phyloP scores from a whole-genome alignment of 2,329 filamentous ascomycete genomes.

The Lasiodiplodia sp. region DNA sequence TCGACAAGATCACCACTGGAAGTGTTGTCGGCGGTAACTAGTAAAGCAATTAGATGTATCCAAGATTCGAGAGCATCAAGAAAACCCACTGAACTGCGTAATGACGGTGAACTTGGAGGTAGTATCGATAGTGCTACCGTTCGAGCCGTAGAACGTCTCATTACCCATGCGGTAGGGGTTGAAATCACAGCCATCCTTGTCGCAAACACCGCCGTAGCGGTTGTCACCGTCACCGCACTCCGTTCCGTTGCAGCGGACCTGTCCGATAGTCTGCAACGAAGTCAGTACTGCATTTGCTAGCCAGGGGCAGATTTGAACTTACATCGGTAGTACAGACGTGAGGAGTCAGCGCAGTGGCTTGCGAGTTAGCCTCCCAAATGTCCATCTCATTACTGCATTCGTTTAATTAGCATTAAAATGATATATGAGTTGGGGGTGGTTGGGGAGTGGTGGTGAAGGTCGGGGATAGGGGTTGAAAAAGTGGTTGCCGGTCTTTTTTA shows the following conservation, averaged over 20 bases:
- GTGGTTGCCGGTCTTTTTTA: no score
- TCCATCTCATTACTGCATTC: constrained; percentile 67
- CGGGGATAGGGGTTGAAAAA: background rate
- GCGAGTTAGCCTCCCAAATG: constrained; percentile 73
- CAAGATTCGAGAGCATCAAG: constrained; percentile 30
- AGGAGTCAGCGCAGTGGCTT: constrained; percentile 70
- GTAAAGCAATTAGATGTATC: constrained; percentile 23
- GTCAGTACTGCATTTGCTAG: background rate
- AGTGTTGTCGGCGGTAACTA: constrained; percentile 16
- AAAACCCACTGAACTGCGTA: constrained; percentile 55
- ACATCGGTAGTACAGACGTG: constrained; percentile 62
- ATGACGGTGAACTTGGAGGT: constrained; percentile 57
- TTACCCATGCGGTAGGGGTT: constrained; percentile 69
- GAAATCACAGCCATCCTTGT: constrained; percentile 73
- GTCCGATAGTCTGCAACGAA: constrained; percentile 46
- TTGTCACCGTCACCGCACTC: constrained; percentile 50
- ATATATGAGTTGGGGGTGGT: no score
- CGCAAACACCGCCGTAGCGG: constrained; percentile 69
- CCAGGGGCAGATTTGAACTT: constrained; percentile 23
- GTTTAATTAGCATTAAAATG: background rate
- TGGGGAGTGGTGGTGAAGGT: no score
- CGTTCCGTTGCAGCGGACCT: constrained; percentile 61
- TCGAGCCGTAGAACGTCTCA: constrained; percentile 67
- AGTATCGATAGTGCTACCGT: constrained; percentile 55
- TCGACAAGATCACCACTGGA: constrained; percentile 48